phyloP scores from a whole-genome alignment of 805 yeast species.

The Wickerhamomyces canadensis region DNA sequence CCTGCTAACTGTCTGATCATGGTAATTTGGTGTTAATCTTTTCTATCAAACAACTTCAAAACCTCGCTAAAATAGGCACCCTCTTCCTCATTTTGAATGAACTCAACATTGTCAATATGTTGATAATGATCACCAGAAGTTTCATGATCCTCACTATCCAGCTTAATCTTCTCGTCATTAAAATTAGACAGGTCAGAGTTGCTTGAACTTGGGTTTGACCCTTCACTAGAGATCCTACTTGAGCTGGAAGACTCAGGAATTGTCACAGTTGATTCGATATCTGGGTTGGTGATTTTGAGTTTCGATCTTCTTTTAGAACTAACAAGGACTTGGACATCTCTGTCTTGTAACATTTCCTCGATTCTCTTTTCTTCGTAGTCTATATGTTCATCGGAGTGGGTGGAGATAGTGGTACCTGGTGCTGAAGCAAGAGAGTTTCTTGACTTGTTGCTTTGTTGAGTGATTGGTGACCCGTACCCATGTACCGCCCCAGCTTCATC shows the following conservation, averaged over 20 bases:
- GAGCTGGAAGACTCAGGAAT: background rate
- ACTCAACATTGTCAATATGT: constrained; percentile 1
- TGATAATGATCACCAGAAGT: background rate
- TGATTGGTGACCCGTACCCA: constrained; percentile 10
- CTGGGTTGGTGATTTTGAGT: constrained; percentile 61
- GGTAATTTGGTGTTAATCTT: constrained; percentile 12
- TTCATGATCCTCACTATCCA: constrained; percentile 1
- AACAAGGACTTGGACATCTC: constrained; percentile 71
- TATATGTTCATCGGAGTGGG: background rate
- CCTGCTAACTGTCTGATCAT: too few species aligned
- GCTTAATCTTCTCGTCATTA: background rate
- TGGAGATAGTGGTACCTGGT: background rate
- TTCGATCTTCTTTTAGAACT: constrained; percentile 58
- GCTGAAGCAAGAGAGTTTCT: constrained; percentile 7
- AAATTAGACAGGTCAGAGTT: constrained; percentile 9
- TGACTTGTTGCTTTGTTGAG: constrained; percentile 9
- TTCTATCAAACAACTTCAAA: constrained; percentile 31
- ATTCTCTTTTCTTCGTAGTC: constrained; percentile 25
- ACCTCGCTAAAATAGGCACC: constrained; percentile 23
- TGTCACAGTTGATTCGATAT: constrained; percentile 20
- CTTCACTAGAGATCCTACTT: constrained; percentile 4
- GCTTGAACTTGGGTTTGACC: constrained; percentile 27
- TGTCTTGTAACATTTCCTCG: constrained; percentile 38
- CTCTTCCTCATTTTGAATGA: constrained; percentile 15
- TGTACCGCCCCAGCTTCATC: too few species aligned